These are phyloP conservation scores for Dichomitus squalens DNA, from an alignment of 1,284 basidiomycete species.

Conservation along the genomic window DNA sequence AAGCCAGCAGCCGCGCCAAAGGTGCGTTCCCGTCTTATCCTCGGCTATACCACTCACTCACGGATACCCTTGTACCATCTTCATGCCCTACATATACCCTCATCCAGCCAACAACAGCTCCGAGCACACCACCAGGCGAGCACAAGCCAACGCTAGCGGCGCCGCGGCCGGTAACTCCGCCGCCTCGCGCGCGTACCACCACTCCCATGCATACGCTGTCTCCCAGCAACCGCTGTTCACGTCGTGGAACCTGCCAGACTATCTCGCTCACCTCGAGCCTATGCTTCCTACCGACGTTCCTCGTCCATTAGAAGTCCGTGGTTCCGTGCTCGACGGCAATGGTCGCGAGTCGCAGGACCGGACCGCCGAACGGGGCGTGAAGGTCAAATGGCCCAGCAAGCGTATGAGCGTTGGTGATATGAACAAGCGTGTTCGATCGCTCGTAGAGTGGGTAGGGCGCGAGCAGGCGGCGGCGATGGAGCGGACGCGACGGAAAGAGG, in stretches of 20 bases:
- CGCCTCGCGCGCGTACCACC: slow-evolving; percentile 59
- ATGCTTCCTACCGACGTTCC: slow-evolving; percentile 82
- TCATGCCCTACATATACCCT: slow-evolving; percentile 22
- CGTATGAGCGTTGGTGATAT: slow-evolving; percentile 95
- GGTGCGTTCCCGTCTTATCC: slow-evolving; percentile 46
- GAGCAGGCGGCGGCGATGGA: slow-evolving; percentile 80
- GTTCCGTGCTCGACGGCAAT: slow-evolving; percentile 37
- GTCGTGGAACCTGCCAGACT: slow-evolving; percentile 93
- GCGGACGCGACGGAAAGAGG: slow-evolving; percentile 67
- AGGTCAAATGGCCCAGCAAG: slow-evolving; percentile 93
- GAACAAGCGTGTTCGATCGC: slow-evolving; percentile 91
- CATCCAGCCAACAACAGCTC: slow-evolving; percentile 35
- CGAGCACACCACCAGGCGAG: slow-evolving; percentile 24
- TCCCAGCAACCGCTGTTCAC: slow-evolving; percentile 76
- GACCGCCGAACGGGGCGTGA: slow-evolving; percentile 83
- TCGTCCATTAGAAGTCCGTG: slow-evolving; percentile 74
- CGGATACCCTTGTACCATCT: slow-evolving; percentile 37
- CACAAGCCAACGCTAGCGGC: slow-evolving; percentile 28
- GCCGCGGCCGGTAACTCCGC: slow-evolving; percentile 23
- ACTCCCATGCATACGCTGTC: slow-evolving; percentile 75
- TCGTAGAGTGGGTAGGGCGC: slow-evolving; percentile 91
- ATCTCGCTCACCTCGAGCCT: slow-evolving; percentile 85
- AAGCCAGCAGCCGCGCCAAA: slow-evolving; percentile 50
- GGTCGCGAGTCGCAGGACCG: slow-evolving; percentile 51
- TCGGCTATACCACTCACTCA: slow-evolving; percentile 35